Conservation (phyloP, 2,329 filamentous ascomycete genomes). For the Calcarisporium arbuscula region DNA sequence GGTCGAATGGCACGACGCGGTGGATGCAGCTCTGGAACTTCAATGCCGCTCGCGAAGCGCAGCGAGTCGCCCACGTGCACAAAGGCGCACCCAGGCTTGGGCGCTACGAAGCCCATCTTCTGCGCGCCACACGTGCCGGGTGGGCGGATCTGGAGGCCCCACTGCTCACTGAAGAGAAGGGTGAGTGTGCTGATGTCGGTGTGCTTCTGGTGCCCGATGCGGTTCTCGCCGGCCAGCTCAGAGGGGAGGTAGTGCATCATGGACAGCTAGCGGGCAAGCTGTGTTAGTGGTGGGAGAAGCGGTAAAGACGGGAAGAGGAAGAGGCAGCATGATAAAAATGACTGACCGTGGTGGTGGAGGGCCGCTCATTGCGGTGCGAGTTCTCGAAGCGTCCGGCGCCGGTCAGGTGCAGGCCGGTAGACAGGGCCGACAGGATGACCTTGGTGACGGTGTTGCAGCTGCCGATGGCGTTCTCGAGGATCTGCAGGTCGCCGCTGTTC, state of each 20-base stretch:
- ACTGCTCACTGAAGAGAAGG: slow-evolving; percentile 49
- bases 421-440: slow-evolving; percentile 44
- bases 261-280: no score
- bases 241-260: slow-evolving; percentile 49
- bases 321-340: not conserved
- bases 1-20: slow-evolving; percentile 47
- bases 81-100: slow-evolving; percentile 44
- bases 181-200: slow-evolving; percentile 51
- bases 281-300: no score
- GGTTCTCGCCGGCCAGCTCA: slow-evolving; percentile 32
- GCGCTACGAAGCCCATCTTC: slow-evolving; percentile 48
- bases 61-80: slow-evolving; percentile 55
- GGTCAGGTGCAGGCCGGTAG: slow-evolving; percentile 37
- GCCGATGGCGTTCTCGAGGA: slow-evolving; percentile 44
- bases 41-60: slow-evolving; percentile 46
- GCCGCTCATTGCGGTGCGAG: slow-evolving; percentile 43
- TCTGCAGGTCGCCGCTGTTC: slow-evolving; percentile 39
- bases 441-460: slow-evolving; percentile 45
- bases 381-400: slow-evolving; percentile 43
- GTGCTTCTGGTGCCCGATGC: slow-evolving; percentile 49
- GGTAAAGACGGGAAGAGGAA: not conserved
- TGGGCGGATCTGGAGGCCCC: slow-evolving; percentile 50
- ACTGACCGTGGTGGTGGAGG: slow-evolving; percentile 36
- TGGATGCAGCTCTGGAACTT: slow-evolving; percentile 52
- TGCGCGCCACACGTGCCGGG: slow-evolving; percentile 32